Percentiles rank a stretch among this genome's conserved stretches.
Conservation (phyloP, 164 flowering plant genomes). For the Warburgia ugandensis region DNA sequence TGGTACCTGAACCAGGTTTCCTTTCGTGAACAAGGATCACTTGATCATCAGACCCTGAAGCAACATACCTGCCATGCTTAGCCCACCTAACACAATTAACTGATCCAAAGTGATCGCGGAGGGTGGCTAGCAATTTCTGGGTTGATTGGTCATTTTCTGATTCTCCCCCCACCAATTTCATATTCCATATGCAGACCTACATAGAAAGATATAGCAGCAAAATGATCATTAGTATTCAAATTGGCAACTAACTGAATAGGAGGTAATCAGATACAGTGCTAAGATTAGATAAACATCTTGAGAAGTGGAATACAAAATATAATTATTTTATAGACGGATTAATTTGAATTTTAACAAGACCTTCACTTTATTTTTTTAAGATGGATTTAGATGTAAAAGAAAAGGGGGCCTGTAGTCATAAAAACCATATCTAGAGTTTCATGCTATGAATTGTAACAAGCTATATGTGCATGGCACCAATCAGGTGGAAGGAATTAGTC, state of each 20-base stretch:
- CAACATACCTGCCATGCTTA: conserved; percentile 80
- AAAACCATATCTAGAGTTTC: too few species aligned
- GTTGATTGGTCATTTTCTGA: conserved; percentile 45
- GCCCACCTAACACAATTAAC: conserved; percentile 99
- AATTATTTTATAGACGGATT: too few species aligned
- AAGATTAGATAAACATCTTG: neutral
- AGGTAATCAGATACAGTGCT: neutral
- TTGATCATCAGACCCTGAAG: conserved; percentile 99
- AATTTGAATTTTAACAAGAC: too few species aligned
- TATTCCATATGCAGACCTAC: conserved; percentile 98
- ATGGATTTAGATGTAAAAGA: too few species aligned
- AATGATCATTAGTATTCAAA: neutral
- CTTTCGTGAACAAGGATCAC: conserved; percentile 88
- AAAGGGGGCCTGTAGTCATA: too few species aligned
- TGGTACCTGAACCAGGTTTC: conserved; percentile 98
- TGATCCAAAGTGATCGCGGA: conserved; percentile 97
- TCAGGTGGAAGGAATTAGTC: too few species aligned
- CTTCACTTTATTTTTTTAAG: too few species aligned
- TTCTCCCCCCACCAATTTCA: conserved; percentile 63
- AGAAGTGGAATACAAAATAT: too few species aligned
- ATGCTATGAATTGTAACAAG: too few species aligned
- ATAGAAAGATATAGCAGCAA: neutral
- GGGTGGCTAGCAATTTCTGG: conserved; percentile 80
- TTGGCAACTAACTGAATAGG: neutral
- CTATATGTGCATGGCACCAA: too few species aligned